Percentiles rank a stretch among this genome's conserved stretches.
Evolutionary conservation across 1,284 basidiomycete genomes (phyloP).

Genomic region (Wallemia mellicola): DNA sequence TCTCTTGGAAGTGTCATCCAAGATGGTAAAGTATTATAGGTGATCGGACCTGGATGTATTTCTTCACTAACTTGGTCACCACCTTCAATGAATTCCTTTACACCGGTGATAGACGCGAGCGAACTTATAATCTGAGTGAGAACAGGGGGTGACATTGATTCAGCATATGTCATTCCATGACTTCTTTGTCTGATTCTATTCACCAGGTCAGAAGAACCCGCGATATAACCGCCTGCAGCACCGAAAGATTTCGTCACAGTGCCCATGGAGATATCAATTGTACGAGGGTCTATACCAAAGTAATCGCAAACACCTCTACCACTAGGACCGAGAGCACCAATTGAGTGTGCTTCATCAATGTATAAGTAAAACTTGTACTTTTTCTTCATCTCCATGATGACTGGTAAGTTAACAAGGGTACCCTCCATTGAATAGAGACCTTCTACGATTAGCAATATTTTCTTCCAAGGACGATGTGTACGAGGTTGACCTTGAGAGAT

Average conservation of each 20-base stretch:
- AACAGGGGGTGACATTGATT: conserved; percentile 70
- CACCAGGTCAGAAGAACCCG: conserved; percentile 49
- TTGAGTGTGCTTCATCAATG: conserved; percentile 89
- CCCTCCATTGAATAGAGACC: conserved; percentile 98
- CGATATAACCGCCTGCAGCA: conserved; percentile 82
- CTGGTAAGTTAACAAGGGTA: conserved; percentile 58
- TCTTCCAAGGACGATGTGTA: conserved; percentile 95
- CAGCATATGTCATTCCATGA: conserved; percentile 62
- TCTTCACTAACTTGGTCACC: conserved; percentile 9
- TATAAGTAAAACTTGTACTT: conserved; percentile 98
- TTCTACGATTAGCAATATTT: conserved; percentile 82
- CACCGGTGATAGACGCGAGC: conserved; percentile 89
- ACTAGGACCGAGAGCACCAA: conserved; percentile 75
- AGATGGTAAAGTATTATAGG: conserved; percentile 26
- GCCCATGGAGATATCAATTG: conserved; percentile 85
- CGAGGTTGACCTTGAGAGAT: conserved; percentile 93
- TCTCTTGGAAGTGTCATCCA: conserved; percentile 40
- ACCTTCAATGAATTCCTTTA: conserved; percentile 23
- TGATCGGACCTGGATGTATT: conserved; percentile 32
- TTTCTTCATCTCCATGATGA: conserved; percentile 58
- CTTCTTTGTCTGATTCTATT: conserved; percentile 52
- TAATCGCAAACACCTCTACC: conserved; percentile 90
- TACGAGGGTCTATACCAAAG: conserved; percentile 52
- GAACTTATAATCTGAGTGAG: conserved; percentile 69
- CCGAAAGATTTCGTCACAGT: conserved; percentile 99